Conservation (phyloP, 495 filamentous ascomycete species). For the Tuber umbilicatum region DNA sequence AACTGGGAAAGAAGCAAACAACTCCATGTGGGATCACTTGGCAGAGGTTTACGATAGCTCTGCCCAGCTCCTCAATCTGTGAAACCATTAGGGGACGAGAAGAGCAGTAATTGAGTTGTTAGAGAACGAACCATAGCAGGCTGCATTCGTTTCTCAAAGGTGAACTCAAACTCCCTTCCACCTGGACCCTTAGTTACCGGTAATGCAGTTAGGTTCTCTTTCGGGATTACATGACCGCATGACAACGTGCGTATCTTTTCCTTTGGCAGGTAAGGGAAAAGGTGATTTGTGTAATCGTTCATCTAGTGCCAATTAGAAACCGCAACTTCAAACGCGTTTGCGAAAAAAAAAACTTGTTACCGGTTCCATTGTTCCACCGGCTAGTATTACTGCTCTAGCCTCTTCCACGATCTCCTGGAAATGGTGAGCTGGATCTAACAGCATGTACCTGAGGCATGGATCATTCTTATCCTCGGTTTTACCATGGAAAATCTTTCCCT, state of each 20-base stretch:
- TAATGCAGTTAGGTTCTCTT: conserved; percentile 69
- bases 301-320: conserved; percentile 49
- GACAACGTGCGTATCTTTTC: conserved; percentile 70
- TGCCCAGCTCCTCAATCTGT: conserved; percentile 69
- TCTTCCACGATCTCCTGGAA: conserved; percentile 83
- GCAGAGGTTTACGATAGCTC: conserved; percentile 63
- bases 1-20: conserved; percentile 95
- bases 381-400: conserved; percentile 81
- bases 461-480: conserved; percentile 50
- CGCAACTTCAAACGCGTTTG: not conserved
- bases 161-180: conserved; percentile 73
- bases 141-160: conserved; percentile 64
- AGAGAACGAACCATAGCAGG: conserved; percentile 48
- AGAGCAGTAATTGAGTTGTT: not conserved
- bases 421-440: conserved; percentile 88
- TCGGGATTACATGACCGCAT: conserved; percentile 89
- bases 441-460: conserved; percentile 70
- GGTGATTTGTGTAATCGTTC: conserved; percentile 73
- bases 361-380: conserved; percentile 95
- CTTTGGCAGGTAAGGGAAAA: conserved; percentile 68
- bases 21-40: conserved; percentile 76
- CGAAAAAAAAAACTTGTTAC: conserved; percentile 42
- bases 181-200: conserved; percentile 52
- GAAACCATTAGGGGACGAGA: conserved; percentile 10
- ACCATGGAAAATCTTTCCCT: conserved; percentile 79